Evolutionary conservation across 106 monocot genomes (phyloP), one percentile per base, ranked within the genome.

Genomic region (Amphibolis antarctica): DNA sequence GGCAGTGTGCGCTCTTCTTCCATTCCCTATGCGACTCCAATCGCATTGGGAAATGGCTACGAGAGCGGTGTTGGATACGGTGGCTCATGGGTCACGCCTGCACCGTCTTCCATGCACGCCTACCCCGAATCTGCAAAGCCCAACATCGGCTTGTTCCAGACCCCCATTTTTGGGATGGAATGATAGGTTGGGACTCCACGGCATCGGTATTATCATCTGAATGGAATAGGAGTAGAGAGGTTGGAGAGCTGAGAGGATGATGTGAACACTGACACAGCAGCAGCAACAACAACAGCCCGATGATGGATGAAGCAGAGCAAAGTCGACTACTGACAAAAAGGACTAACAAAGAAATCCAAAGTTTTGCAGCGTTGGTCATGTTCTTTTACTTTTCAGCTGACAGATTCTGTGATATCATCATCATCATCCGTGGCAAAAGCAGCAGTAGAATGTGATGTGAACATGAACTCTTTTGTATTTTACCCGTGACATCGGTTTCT

Each of bases 121-220:
- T 82, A 83, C 65, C 66, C 66, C 29, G 75, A 81, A 62, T 36
- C 76, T 56, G 74, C 71, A 45, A 92, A 84, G 68, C 68, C 79
- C 17, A 86, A 84, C 62, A 72, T 79, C 48, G 72, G 73, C 28
- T 56, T 77, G 46, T 82, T 71, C 67, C 87, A 84, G 64, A 88
- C 85, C 27, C 80, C 92, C 20, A 82, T 92, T 26, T 88, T 73
- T 80, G 92, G 92, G 22, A 92, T 88, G 52, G 92, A 92, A 82
- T 92, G 84, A 85, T 66, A 44, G 29, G 44, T 30, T 23, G 4
- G 52, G 18, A 23, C 17, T 58, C 4, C 14, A n/a, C n/a, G 12
- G 49, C 1, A 17, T 49, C 49, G 12, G 12, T 14, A 49, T 49
- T 49, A 49, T 0, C 49, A 49, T 49, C 49, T 49, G 4, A 19